These are phyloP conservation scores for Plasmodium vinckei DNA, from an alignment of 169 alveolate species.

Conservation along the genomic window DNA sequence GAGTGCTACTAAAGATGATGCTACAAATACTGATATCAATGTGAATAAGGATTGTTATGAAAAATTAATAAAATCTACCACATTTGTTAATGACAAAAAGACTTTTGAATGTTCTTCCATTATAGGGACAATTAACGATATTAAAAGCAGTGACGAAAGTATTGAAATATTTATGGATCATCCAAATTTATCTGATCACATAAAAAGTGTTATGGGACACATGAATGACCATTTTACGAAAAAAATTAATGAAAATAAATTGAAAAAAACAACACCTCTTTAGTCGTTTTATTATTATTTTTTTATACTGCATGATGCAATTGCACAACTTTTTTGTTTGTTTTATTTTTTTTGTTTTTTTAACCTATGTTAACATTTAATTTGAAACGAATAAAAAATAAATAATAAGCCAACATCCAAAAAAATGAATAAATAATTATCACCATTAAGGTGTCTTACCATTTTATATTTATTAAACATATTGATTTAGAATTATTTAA, in stretches of 20 bases:
- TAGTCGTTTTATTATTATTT: neutral
- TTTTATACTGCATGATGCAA: too few species aligned
- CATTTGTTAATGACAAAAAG: conserved; percentile 69
- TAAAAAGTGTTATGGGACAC: conserved; percentile 54
- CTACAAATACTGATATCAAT: conserved; percentile 4
- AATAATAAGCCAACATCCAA: too few species aligned
- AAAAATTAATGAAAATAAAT: conserved; percentile 53
- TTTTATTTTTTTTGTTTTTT: too few species aligned
- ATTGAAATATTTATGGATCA: conserved; percentile 54
- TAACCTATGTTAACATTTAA: too few species aligned
- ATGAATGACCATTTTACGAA: conserved; percentile 64
- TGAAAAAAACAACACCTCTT: neutral
- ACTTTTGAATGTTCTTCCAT: conserved; percentile 52
- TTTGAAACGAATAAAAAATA: too few species aligned
- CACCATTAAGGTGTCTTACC: too few species aligned
- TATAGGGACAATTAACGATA: conserved; percentile 11
- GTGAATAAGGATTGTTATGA: conserved; percentile 26
- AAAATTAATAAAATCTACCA: conserved; percentile 32
- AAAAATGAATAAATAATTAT: too few species aligned
- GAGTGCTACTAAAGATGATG: neutral
- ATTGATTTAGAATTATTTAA: too few species aligned
- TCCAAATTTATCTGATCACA: conserved; percentile 49
- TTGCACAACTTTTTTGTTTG: too few species aligned
- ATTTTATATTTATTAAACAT: too few species aligned
- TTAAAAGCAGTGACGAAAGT: conserved; percentile 15